phyloP scores from a whole-genome alignment of 1,284 basidiomycete species.

The Binderoboletus segoi region DNA sequence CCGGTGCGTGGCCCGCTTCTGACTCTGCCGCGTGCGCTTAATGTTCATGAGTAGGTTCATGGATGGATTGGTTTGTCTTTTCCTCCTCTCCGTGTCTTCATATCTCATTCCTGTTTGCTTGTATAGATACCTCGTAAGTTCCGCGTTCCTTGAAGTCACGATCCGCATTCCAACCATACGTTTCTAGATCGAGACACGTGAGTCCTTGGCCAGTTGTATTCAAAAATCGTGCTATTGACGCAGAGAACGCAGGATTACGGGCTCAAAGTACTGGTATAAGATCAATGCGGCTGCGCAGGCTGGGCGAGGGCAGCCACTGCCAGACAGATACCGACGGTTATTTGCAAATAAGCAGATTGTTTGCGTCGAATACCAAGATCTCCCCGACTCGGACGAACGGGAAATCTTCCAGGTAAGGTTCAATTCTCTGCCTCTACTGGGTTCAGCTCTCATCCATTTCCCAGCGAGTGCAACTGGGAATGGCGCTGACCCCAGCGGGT shows the following conservation, averaged over 20 bases:
- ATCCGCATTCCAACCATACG: not conserved
- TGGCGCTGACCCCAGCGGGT: constrained; percentile 75
- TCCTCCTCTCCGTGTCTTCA: not conserved
- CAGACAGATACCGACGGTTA: constrained; percentile 50
- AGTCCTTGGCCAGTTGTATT: constrained; percentile 21
- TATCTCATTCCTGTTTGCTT: constrained; percentile 2
- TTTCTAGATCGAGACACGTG: constrained; percentile 56
- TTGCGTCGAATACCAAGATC: constrained; percentile 70
- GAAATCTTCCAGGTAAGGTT: constrained; percentile 78
- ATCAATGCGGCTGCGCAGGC: constrained; percentile 2
- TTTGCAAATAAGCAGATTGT: constrained; percentile 72
- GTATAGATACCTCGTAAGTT: constrained; percentile 54
- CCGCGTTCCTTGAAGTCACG: not conserved
- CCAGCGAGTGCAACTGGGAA: constrained; percentile 74
- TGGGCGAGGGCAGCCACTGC: constrained; percentile 41
- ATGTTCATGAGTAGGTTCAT: constrained; percentile 52
- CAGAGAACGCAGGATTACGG: constrained; percentile 27
- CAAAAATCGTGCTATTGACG: not conserved
- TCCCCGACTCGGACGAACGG: constrained; percentile 59
- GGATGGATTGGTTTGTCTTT: constrained; percentile 61
- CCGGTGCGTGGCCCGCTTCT: constrained; percentile 40
- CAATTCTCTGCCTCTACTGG: not conserved
- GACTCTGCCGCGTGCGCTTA: constrained; percentile 8
- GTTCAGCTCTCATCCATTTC: not conserved
- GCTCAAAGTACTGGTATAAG: constrained; percentile 60